Evolutionary conservation across 2,329 filamentous ascomycete species (phyloP).

Genomic region (Cercospora sesami): DNA sequence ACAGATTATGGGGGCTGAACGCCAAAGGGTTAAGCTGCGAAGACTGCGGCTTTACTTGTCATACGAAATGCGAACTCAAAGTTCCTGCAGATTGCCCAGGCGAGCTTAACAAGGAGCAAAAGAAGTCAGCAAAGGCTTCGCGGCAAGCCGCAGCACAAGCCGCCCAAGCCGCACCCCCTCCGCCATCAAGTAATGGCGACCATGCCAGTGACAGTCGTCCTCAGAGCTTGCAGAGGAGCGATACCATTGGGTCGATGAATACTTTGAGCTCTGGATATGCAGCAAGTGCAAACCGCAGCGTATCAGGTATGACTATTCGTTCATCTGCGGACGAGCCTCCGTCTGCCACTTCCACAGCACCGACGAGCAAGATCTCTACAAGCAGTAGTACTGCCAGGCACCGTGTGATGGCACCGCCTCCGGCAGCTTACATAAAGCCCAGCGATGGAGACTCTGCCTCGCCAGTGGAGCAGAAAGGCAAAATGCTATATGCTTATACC

Average conservation of each 20-base stretch:
- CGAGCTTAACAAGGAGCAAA: constrained; percentile 89
- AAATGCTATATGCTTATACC: constrained; percentile 88
- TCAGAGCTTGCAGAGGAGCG: constrained; percentile 70
- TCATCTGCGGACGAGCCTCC: constrained; percentile 46
- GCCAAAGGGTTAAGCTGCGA: constrained; percentile 95
- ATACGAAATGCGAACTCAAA: constrained; percentile 99
- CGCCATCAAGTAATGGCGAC: constrained; percentile 30
- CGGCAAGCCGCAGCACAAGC: constrained; percentile 76
- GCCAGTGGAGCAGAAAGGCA: constrained; percentile 66
- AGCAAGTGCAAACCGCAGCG: constrained; percentile 72
- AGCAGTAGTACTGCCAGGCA: constrained; percentile 53
- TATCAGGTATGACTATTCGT: constrained; percentile 60
- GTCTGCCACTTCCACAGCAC: constrained; percentile 16
- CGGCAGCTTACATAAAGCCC: constrained; percentile 69
- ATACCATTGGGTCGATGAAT: constrained; percentile 81
- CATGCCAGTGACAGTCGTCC: constrained; percentile 43
- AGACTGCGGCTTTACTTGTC: constrained; percentile 96
- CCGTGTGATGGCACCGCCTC: constrained; percentile 83
- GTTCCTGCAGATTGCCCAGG: constrained; percentile 94
- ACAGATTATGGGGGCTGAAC: constrained; percentile 94
- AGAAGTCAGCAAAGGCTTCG: constrained; percentile 86
- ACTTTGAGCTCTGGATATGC: constrained; percentile 81
- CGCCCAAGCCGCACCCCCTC: constrained; percentile 31
- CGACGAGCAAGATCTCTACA: constrained; percentile 21
- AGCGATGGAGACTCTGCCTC: constrained; percentile 53